Evolutionary conservation across 768 basidiomycete genomes (phyloP).

Genomic region (Suillus subluteus): DNA sequence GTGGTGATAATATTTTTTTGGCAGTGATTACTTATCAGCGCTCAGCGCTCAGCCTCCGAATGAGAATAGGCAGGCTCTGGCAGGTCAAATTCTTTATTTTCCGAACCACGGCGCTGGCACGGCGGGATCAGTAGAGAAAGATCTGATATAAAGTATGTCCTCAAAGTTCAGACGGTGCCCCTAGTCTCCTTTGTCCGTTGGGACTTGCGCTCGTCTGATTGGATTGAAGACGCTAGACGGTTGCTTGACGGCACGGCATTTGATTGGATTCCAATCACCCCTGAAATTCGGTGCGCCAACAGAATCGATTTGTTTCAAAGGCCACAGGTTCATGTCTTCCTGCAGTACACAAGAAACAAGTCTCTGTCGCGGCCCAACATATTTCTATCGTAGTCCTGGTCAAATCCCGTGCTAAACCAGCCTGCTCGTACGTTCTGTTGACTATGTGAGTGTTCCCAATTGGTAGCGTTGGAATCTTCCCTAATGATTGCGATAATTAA

Average conservation of each 20-base stretch:
- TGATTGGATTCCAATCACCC: slow-evolving; percentile 7
- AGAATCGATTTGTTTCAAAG: neutral
- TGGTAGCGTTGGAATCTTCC: neutral
- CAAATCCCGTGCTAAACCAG: neutral
- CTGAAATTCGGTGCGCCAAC: neutral
- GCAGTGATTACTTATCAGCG: neutral
- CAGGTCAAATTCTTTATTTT: neutral
- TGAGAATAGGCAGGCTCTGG: neutral
- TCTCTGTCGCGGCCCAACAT: neutral
- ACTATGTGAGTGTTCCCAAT: neutral
- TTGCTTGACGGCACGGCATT: neutral
- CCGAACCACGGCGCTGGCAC: neutral
- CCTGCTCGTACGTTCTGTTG: neutral
- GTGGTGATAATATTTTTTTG: neutral
- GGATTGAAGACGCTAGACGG: neutral
- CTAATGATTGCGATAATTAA: neutral
- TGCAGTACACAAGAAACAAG: neutral
- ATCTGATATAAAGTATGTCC: neutral
- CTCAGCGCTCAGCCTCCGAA: neutral
- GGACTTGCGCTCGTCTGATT: neutral
- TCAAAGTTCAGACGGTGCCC: neutral
- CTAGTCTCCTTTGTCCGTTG: neutral
- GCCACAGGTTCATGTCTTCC: neutral
- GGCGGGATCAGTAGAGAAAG: neutral
- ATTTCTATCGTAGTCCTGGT: neutral